Base-by-base conservation (phyloP, 371 early-diverging fungal species). In the Zopfochytrium polystomum region DNA sequence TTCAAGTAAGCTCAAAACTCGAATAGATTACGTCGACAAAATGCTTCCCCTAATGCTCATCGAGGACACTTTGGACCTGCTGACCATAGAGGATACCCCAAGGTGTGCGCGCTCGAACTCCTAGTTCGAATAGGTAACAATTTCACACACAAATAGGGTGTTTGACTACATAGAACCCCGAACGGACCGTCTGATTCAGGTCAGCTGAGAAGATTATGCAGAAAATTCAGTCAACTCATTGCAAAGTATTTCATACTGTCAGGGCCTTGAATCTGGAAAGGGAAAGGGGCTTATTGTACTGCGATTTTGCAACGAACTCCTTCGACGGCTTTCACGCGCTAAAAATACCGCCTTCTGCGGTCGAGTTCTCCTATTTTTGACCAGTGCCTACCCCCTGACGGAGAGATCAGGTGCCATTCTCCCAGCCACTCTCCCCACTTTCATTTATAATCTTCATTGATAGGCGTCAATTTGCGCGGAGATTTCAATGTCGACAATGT, bases 351-450 rank as follows among this genome's bases (percentile, higher is more conserved):
- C 83, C n/a, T 82, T 85, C 57, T 87, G 90, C 61, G 92, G 92
- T 1, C 86, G 91, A 18, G 87, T 93, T 26, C 71, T 90, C 42
- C 80, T 90, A 69, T 87, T 90, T 63, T 79, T 92, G 7, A 85
- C 92, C 20, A 86, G 83, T 44, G 85, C 85, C 1, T 91, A 88
- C 55, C 85, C 94, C 13, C 74, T 91, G 32, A 80, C 80, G 6
- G 94, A 93, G 65, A 80, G 90, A 38, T 90, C 91, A 20, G 75
- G n/a, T n/a, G n/a, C n/a, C n/a, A n/a, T n/a, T n/a, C n/a, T n/a
- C n/a, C n/a, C n/a, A n/a, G n/a, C n/a, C n/a, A n/a, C n/a, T n/a
- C n/a, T n/a, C n/a, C n/a, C n/a, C n/a, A n/a, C n/a, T n/a, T n/a
- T n/a, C n/a, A n/a, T n/a, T n/a, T n/a, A n/a, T n/a, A n/a, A n/a